A percentile compares a stretch with the other conserved stretches of the same genome.
phyloP scores from a whole-genome alignment of 1,139 yeast species.

The Debaryomycetaceae sp. region DNA sequence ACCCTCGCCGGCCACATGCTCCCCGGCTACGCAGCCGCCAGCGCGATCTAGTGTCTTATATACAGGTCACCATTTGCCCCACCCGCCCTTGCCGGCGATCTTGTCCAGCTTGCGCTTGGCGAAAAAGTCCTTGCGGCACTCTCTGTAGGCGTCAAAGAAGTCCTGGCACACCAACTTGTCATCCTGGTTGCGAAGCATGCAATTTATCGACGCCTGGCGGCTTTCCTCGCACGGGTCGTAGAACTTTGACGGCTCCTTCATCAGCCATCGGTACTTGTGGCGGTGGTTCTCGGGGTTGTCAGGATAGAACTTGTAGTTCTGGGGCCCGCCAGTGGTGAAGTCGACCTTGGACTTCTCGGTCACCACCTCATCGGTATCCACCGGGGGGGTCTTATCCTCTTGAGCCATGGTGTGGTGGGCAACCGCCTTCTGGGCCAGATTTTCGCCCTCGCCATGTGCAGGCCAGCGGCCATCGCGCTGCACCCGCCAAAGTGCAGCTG shows the following conservation, averaged over 20 bases:
- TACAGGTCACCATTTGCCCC: constrained; percentile 37
- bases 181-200: constrained; percentile 74
- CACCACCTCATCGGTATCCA: constrained; percentile 25
- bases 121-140: constrained; percentile 83
- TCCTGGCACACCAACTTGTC: constrained; percentile 72
- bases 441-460: no score
- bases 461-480: no score
- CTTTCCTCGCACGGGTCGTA: constrained; percentile 94
- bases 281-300: constrained; percentile 67
- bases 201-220: constrained; percentile 77
- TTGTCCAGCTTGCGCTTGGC: constrained; percentile 35
- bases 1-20: not conserved
- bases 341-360: constrained; percentile 48
- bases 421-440: not conserved
- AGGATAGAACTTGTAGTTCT: constrained; percentile 71
- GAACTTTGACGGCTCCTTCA: constrained; percentile 76
- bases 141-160: constrained; percentile 87
- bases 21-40: not conserved
- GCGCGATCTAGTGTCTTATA: not conserved
- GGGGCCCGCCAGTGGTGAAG: constrained; percentile 51
- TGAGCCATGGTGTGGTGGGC: not conserved
- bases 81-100: constrained; percentile 39
- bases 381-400: not conserved
- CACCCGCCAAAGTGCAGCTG: no score
- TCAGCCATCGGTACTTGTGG: constrained; percentile 56